Base-by-base conservation (phyloP, 2,329 filamentous ascomycete species). In the Aplosporella prunicola region DNA sequence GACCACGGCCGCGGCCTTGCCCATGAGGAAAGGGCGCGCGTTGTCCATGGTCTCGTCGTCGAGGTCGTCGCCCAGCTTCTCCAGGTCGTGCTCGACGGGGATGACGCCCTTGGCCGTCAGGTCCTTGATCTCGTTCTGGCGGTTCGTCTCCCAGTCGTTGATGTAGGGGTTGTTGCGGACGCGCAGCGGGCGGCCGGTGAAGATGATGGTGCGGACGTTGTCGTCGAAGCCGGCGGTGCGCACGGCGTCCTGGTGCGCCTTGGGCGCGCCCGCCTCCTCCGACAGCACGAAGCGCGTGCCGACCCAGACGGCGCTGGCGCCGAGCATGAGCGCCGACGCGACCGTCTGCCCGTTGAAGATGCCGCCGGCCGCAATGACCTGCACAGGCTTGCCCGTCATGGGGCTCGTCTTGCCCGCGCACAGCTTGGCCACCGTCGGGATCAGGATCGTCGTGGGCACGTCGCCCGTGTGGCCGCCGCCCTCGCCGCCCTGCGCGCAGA, bases 401-500 rank as follows among this genome's bases (percentile, higher is more conserved):
- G 88, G 86, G 49, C 82, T 88, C 67, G 80, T 94, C 69, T 82
- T 71, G 57, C 80, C 80, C 64, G 82, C 74, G 68, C 76, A 79
- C 51, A 88, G 72, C 51, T 89, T 77, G 52, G 87, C 88, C 43
- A 93, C 87, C 41, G 88, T 81, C 38, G 91, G 91, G 60, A 96
- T 96, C 46, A 98, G 79, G 49, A 98, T 68, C 2, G 85, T 77
- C 18, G 89, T 96, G 47, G 91, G 86, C 25, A 94, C 82, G 62
- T 95, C 83, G 54, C 91, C 91, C 10, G 87, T 95, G 72, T 95
- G 88, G 49, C 91, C 91, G 60, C 91, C 91, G 47, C 91, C 91
- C 69, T 98, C 91, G 52, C 91, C 89, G 59, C 91, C 91, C 69
- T 98, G 91, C 35, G 91, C 91, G 70, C 89, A 96, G 69, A 98